A percentile compares a stretch with the other conserved stretches of the same genome.
phyloP scores from a whole-genome alignment of 306 rosid genomes.

The Fragaria iinumae region DNA sequence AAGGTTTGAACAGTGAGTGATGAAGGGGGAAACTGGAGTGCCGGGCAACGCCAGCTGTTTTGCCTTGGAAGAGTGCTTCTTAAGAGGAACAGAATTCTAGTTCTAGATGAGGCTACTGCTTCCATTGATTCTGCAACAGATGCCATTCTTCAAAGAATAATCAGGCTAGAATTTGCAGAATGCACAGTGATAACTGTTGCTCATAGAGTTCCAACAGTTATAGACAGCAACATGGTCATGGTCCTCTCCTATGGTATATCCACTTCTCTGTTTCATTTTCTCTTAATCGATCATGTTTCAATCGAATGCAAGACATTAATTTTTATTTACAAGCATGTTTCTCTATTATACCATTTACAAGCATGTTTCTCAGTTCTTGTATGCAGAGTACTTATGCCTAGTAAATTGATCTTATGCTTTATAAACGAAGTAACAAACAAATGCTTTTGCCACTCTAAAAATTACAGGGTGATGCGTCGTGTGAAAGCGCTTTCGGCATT shows the following conservation, averaged over 20 bases:
- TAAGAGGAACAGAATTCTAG: conserved; percentile 61
- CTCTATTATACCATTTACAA: too few species aligned
- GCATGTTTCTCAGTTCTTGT: neutral
- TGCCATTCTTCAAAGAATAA: conserved; percentile 54
- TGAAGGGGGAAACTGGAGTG: conserved; percentile 80
- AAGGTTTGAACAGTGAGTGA: conserved; percentile 41
- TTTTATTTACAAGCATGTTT: too few species aligned
- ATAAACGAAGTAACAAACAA: too few species aligned
- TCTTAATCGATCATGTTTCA: neutral
- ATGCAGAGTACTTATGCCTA: neutral
- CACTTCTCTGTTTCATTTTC: neutral
- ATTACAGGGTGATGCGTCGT: neutral
- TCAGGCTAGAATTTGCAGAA: conserved; percentile 57
- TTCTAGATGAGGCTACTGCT: conserved; percentile 82
- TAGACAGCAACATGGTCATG: conserved; percentile 3
- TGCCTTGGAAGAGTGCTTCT: conserved; percentile 78
- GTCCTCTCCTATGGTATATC: neutral
- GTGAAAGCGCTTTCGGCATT: neutral
- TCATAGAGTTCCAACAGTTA: conserved; percentile 74
- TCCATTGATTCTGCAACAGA: conserved; percentile 77
- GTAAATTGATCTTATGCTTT: too few species aligned
- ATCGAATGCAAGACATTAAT: neutral
- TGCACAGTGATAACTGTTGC: conserved; percentile 69
- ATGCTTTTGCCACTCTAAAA: too few species aligned
- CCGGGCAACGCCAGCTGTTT: conserved; percentile 61